Evolutionary conservation across 179 eudicot genomes (phyloP).

Genomic region (Silene noctiflora): DNA sequence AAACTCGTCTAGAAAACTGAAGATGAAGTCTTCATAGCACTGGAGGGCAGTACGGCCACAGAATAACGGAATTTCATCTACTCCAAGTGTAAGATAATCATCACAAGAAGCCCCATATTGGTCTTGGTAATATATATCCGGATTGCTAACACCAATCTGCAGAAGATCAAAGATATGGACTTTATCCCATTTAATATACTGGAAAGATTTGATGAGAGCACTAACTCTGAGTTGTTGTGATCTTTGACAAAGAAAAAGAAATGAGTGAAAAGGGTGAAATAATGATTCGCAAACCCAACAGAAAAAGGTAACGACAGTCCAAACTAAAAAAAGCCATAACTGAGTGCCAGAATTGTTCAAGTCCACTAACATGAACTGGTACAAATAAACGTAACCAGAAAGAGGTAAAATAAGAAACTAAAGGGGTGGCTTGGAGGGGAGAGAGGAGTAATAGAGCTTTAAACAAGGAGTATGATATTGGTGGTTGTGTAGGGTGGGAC

Average conservation of each 20-base stretch:
- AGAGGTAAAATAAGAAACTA: background rate
- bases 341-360: too few relatives aligned
- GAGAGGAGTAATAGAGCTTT: background rate
- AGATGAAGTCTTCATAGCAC: slow-evolving; percentile 57
- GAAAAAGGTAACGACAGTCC: background rate
- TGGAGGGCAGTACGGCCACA: slow-evolving; percentile 60
- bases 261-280: background rate
- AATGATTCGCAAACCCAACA: slow-evolving; percentile 2
- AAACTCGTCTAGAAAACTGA: slow-evolving; percentile 46
- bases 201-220: slow-evolving; percentile 1
- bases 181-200: slow-evolving; percentile 2
- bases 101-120: slow-evolving; percentile 39
- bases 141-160: slow-evolving; percentile 52
- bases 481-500: too few relatives aligned
- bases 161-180: slow-evolving; percentile 14
- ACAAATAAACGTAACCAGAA: background rate
- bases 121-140: slow-evolving; percentile 52
- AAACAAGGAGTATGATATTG: too few relatives aligned
- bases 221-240: slow-evolving; percentile 1
- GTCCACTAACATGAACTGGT: background rate
- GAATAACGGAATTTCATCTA: slow-evolving; percentile 51
- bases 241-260: background rate
- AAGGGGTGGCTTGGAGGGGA: background rate
- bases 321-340: background rate
- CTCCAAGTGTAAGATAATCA: slow-evolving; percentile 58